Evolutionary conservation across 1,139 yeast genomes (phyloP), one percentile per base, ranked within the genome.

Genomic region (Sugiyamaella sp.): DNA sequence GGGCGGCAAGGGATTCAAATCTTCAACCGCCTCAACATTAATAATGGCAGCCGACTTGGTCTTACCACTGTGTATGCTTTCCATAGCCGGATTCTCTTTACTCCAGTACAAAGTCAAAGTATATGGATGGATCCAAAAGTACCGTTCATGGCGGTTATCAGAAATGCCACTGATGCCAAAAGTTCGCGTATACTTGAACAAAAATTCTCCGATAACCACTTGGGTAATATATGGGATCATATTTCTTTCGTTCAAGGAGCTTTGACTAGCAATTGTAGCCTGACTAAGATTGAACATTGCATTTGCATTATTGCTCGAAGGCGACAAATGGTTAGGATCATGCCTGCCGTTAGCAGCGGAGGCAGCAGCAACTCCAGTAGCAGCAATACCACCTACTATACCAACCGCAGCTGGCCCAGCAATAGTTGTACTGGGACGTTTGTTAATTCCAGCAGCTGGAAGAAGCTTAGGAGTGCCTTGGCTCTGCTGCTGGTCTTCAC

Each of bases 81-180:
- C 82, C 57, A 86, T 71, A 0, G 86, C 87, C 1, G 98, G 98
- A 66, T 88, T 89, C 9, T 82, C 79, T 14, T 81, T 80, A 8
- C 93, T 85, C 99, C 99, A 93, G 70, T 89, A 90, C 54, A 93
- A 76, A 0, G 97, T 89, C 73, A 89, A 74, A 2, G 95, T 86
- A 69, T 90, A 91, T 6, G 99, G 99, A 71, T 93, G 96, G 41
- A 93, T 84, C 98, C 98, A 93, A 79, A 93, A 93, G 71, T 84
- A 93, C 60, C 98, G 79, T 67, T 87, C 95, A 66, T 93, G 99
- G 57, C 98, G 80, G 49, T 80, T 81, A 54, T 87, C 93, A 0
- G 95, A 81, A 43, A 89, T 80, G 0, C 89, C 81, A 51, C 86
- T 81, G 53, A 89, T 77, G 14, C 89, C 86, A 10, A 95, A 89